Base-by-base conservation (phyloP, 2,329 filamentous ascomycete genomes). In the Elsinoe australis region DNA sequence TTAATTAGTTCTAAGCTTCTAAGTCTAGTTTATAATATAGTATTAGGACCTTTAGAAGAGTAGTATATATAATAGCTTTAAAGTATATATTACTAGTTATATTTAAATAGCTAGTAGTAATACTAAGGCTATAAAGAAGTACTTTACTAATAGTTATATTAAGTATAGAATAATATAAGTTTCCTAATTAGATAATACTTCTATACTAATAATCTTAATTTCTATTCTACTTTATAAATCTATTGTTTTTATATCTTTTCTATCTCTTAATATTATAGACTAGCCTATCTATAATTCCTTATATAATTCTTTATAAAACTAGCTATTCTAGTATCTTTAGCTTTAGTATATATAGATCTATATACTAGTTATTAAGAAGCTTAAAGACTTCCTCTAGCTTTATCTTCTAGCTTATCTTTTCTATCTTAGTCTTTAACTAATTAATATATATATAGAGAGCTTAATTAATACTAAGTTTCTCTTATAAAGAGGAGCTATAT, bases 171-270 rank as follows among this genome's bases (percentile, higher is more conserved):
- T 5, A 14, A 10, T 41, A 41, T 15, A 4, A 24, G 5, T 4
- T 6, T n/a, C n/a, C n/a, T n/a, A n/a, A n/a, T 41, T 41, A 21
- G 19, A 41, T 22, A 19, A 41, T 7, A 5, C 19, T 14, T 10
- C 24, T 5, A 41, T n/a, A 6, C 10, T 5, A 10, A 22, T 24
- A 21, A 21, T 22, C 10, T 50, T 29, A 12, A 12, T 45, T 22
- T 6, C 8, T 12, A 38, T 50, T 6, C 38, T 50, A 19, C n/a
- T 50, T 28, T 15, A 45, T 21, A 17, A 49, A 49, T n/a, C 7
- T 35, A 28, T 21, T 41, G 9, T 14, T 29, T 24, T 3, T 49
- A 33, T 14, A 49, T 38, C 14, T 9, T 2, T n/a, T 22, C 14
- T 41, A 12, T 17, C 21, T 12, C 10, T 29, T 33, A 14, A 39